These are phyloP conservation scores for Wallemia ichthyophaga DNA, from an alignment of 1,284 basidiomycete species.

Conservation along the genomic window DNA sequence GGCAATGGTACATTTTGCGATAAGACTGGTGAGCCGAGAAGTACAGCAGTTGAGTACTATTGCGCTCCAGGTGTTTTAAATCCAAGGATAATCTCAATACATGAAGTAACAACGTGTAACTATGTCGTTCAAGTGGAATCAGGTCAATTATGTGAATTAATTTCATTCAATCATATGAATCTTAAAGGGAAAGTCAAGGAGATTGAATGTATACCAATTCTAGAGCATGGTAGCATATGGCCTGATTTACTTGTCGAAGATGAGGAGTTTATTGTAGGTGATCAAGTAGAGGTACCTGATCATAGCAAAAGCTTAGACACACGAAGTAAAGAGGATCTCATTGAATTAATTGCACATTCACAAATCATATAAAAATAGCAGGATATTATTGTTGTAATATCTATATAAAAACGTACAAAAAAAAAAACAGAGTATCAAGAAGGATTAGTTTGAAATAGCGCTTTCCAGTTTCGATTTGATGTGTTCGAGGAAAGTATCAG, in stretches of 20 bases:
- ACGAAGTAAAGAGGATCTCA: neutral
- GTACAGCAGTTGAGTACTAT: neutral
- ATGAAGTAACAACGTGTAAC: neutral
- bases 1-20: neutral
- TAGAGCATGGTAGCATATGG: neutral
- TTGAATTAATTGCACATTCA: neutral
- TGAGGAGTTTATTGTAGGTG: neutral
- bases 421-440: neutral
- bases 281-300: neutral
- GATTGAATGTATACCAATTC: neutral
- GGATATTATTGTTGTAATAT: neutral
- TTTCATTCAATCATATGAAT: neutral
- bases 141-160: neutral
- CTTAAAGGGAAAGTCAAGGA: neutral
- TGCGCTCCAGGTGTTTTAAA: neutral
- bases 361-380: neutral
- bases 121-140: neutral
- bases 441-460: neutral
- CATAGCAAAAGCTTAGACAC: neutral
- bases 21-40: neutral
- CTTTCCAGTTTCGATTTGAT: slow-evolving; percentile 20
- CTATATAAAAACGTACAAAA: neutral
- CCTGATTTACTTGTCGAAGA: neutral
- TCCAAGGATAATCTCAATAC: neutral
- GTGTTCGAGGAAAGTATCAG: slow-evolving; percentile 65